Evolutionary conservation across 202 grass and related monocot species (phyloP).

Genomic region (Saccharum hybrid): DNA sequence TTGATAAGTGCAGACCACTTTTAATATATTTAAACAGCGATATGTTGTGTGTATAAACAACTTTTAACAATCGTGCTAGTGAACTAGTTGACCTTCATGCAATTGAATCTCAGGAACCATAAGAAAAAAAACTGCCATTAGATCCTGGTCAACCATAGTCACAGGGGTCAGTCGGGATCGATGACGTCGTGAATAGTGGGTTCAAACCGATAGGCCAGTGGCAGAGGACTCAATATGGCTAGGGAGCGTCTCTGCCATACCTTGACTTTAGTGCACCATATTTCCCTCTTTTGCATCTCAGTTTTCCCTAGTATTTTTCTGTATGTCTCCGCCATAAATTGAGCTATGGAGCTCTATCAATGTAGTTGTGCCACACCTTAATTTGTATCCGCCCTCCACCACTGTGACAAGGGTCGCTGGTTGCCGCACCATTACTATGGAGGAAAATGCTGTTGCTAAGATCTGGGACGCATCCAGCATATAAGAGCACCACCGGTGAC

Average conservation of each 20-base stretch:
- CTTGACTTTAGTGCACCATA: neutral
- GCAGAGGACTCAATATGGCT: neutral
- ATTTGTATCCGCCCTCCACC: neutral
- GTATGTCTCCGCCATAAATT: neutral
- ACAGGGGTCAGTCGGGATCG: neutral
- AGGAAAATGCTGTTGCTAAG: neutral
- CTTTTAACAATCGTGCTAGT: neutral
- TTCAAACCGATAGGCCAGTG: neutral
- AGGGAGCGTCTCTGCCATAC: neutral
- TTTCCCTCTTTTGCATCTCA: neutral
- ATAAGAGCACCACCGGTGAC: neutral
- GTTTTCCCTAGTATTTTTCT: neutral
- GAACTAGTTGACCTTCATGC: neutral
- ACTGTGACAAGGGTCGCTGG: neutral
- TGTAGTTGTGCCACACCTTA: neutral
- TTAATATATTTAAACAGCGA: conserved; percentile 12
- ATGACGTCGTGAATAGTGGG: neutral
- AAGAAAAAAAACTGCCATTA: neutral
- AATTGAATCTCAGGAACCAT: neutral
- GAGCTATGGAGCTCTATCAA: neutral
- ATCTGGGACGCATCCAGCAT: neutral
- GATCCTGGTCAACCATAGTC: neutral
- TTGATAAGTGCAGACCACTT: neutral
- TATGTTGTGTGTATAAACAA: neutral
- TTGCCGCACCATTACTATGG: neutral